These are phyloP conservation scores for Fusarium sp. DNA, from an alignment of 2,329 filamentous ascomycete species.

Conservation along the genomic window DNA sequence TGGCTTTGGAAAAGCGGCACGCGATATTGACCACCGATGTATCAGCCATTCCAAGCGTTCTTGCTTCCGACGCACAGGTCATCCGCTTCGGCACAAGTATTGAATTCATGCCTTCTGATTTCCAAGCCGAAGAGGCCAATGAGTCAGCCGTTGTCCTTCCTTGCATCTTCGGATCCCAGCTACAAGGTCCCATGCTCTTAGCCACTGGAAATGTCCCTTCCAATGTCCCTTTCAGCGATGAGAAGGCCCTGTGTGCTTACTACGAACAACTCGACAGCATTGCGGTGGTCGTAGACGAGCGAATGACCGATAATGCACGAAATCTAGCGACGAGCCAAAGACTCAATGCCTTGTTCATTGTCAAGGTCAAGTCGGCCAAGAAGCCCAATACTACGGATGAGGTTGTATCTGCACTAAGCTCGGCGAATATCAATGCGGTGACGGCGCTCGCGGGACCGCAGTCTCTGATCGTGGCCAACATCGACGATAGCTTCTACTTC, in stretches of 20 bases:
- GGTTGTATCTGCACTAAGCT: neutral
- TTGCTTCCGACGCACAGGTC: neutral
- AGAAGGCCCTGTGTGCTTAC: neutral
- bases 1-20: neutral
- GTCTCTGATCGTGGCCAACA: neutral
- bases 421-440: slow-evolving; percentile 9
- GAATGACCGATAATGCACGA: slow-evolving; percentile 27
- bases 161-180: slow-evolving; percentile 20
- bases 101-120: neutral
- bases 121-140: neutral
- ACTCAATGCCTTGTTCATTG: slow-evolving; percentile 16
- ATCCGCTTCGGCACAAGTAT: slow-evolving; percentile 12
- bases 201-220: slow-evolving; percentile 4
- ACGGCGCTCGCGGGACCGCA: slow-evolving; percentile 24
- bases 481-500: slow-evolving; percentile 8
- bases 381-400: neutral
- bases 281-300: neutral
- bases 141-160: slow-evolving; percentile 12
- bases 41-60: neutral
- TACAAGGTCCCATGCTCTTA: neutral
- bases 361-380: neutral
- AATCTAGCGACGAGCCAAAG: slow-evolving; percentile 2
- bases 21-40: slow-evolving; percentile 2
- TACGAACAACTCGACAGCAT: slow-evolving; percentile 7
- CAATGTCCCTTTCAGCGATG: slow-evolving; percentile 4